Conservation (phyloP, 352 stramenopile species). For the Phytophthora hibernalis region DNA sequence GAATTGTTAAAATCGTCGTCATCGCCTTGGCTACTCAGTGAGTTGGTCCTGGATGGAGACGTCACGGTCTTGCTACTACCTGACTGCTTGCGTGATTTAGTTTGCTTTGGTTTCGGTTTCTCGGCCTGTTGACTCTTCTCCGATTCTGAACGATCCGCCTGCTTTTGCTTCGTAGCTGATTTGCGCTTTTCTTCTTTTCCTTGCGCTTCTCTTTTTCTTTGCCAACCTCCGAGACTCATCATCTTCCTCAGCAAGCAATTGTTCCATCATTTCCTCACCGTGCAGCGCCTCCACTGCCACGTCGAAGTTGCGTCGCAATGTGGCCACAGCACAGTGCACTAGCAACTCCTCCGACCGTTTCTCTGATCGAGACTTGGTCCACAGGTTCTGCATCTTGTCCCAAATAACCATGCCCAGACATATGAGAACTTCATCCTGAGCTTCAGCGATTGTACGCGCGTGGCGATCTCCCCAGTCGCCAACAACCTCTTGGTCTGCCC, state of each 20-base stretch:
- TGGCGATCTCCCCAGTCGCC: constrained; percentile 86
- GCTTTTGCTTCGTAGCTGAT: constrained; percentile 76
- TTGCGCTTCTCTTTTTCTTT: constrained; percentile 92
- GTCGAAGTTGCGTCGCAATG: constrained; percentile 85
- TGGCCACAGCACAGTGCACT: constrained; percentile 79
- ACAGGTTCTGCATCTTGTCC: constrained; percentile 89
- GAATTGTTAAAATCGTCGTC: constrained; percentile 51
- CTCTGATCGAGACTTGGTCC: constrained; percentile 77
- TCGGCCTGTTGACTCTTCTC: constrained; percentile 45
- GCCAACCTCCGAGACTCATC: constrained; percentile 76
- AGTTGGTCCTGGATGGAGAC: constrained; percentile 57
- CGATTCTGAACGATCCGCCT: constrained; percentile 49
- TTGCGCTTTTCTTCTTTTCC: constrained; percentile 91
- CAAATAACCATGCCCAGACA: constrained; percentile 90
- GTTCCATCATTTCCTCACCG: constrained; percentile 89
- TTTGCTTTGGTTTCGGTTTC: constrained; percentile 40
- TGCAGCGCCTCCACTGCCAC: constrained; percentile 84
- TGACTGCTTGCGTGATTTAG: constrained; percentile 32
- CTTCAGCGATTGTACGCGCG: constrained; percentile 84
- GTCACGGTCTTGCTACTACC: constrained; percentile 38
- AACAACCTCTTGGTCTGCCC: constrained; percentile 84
- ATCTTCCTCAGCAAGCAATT: constrained; percentile 84
- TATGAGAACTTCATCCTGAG: constrained; percentile 88
- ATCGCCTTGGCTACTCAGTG: constrained; percentile 48
- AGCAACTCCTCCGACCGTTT: constrained; percentile 83